A percentile compares a stretch with the other conserved stretches of the same genome.
These are phyloP conservation scores for Diutina neorugosa DNA, from an alignment of 1,139 yeast genomes.

Conservation along the genomic window DNA sequence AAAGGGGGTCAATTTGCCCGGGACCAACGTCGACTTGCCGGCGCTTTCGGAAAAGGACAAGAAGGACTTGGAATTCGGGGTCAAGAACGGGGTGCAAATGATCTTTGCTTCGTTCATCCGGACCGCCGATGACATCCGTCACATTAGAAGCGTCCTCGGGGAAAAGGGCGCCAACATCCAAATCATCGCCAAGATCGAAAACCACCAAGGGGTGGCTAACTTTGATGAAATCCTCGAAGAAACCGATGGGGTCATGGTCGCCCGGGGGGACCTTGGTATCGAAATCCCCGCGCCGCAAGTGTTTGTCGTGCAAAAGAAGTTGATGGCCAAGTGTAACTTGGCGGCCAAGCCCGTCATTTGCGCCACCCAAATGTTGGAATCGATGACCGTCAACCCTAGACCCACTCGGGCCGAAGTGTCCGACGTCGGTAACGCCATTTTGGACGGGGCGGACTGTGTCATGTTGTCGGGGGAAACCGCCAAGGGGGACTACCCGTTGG, in stretches of 20 bases:
- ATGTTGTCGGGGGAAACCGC: conserved; percentile 99
- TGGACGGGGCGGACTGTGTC: conserved; percentile 99
- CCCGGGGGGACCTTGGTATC: conserved; percentile 99
- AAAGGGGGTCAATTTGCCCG: conserved; percentile 98
- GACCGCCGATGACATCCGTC: conserved; percentile 78
- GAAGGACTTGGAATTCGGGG: conserved; percentile 86
- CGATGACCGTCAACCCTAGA: conserved; percentile 99
- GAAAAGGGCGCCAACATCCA: conserved; percentile 94
- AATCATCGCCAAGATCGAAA: conserved; percentile 94
- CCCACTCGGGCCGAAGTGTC: conserved; percentile 99
- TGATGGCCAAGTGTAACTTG: conserved; percentile 97
- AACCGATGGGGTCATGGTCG: conserved; percentile 99
- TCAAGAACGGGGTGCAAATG: conserved; percentile 95
- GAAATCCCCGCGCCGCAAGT: conserved; percentile 99
- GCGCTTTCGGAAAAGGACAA: conserved; percentile 95
- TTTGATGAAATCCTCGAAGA: conserved; percentile 88
- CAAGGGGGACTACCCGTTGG: conserved; percentile 95
- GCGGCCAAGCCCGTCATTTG: conserved; percentile 99
- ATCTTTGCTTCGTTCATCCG: conserved; percentile 97
- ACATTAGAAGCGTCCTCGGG: conserved; percentile 89
- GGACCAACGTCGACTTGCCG: conserved; percentile 97
- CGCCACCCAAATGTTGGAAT: conserved; percentile 99
- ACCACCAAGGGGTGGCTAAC: conserved; percentile 99
- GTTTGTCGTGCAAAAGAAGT: conserved; percentile 95
- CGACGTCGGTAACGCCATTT: conserved; percentile 97